Evolutionary conservation across 2,329 filamentous ascomycete genomes (phyloP).

Genomic region (Talaromyces sp.): DNA sequence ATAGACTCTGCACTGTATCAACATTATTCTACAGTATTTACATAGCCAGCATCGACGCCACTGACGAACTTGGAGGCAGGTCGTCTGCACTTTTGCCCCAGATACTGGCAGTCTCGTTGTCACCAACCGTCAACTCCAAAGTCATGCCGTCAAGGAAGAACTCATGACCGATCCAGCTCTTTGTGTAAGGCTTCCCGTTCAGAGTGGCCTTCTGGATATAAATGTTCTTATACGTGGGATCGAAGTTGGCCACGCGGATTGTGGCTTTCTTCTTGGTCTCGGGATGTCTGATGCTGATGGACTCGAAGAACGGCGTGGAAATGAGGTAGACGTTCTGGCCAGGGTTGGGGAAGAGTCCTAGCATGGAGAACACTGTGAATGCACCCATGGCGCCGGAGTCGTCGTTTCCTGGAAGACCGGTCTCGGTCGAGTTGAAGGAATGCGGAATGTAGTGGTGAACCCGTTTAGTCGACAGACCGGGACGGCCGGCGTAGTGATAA

Average conservation of each 20-base stretch:
- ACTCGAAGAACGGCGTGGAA: conserved; percentile 58
- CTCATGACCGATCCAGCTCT: conserved; percentile 61
- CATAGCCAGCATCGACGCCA: conserved; percentile 16
- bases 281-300: conserved; percentile 51
- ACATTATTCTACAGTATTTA: conserved; percentile 1
- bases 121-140: conserved; percentile 57
- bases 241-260: conserved; percentile 56
- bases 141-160: conserved; percentile 61
- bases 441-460: conserved; percentile 58
- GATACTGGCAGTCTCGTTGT: conserved; percentile 53
- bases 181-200: conserved; percentile 53
- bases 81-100: conserved; percentile 60
- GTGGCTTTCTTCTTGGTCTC: conserved; percentile 55
- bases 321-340: conserved; percentile 65
- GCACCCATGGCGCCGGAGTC: conserved; percentile 64
- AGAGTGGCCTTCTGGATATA: conserved; percentile 62
- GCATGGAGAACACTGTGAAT: conserved; percentile 59
- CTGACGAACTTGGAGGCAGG: conserved; percentile 52
- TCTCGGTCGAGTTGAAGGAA: conserved; percentile 51
- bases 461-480: conserved; percentile 44
- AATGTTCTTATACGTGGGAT: conserved; percentile 49
- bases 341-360: conserved; percentile 62
- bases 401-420: conserved; percentile 61
- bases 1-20: not conserved
- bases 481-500: conserved; percentile 62